phyloP scores from a whole-genome alignment of 164 flowering plant genomes.

The Paratinospora sagittata region DNA sequence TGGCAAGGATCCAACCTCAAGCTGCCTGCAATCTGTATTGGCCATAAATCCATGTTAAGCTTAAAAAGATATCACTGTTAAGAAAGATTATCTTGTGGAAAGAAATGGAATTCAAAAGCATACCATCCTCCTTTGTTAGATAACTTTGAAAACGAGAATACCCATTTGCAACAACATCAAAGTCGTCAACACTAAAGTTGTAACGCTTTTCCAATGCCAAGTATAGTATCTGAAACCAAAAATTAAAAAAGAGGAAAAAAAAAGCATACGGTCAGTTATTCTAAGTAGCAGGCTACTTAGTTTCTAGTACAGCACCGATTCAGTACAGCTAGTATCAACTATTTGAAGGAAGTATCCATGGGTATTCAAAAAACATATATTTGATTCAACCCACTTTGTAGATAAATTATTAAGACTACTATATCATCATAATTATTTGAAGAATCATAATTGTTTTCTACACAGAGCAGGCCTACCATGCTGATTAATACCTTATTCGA shows the following conservation, averaged over 20 bases:
- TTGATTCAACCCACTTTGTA: not conserved
- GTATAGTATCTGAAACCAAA: slow-evolving; percentile 53
- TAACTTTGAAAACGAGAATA: slow-evolving; percentile 64
- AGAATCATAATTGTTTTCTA: not conserved
- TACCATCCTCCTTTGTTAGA: slow-evolving; percentile 43
- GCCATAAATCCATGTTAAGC: slow-evolving; percentile 6
- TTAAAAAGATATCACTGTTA: not conserved
- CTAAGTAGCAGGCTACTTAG: not conserved
- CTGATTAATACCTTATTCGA: slow-evolving; percentile 50
- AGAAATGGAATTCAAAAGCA: not conserved
- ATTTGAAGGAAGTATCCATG: not conserved
- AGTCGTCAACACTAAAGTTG: slow-evolving; percentile 78
- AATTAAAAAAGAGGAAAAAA: not conserved
- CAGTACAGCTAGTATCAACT: not conserved
- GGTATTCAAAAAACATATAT: not conserved
- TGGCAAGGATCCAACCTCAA: slow-evolving; percentile 14
- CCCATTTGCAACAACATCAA: slow-evolving; percentile 83
- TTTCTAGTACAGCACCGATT: not conserved
- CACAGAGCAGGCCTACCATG: not conserved
- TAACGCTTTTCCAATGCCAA: slow-evolving; percentile 86
- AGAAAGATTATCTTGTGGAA: not conserved
- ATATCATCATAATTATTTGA: not conserved
- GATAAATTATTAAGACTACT: not conserved
- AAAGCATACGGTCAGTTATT: not conserved
- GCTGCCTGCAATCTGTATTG: slow-evolving; percentile 35